Evolutionary conservation across 1,284 basidiomycete species (phyloP), one percentile per base, ranked within the genome.

Genomic region (Sutorius eximius): DNA sequence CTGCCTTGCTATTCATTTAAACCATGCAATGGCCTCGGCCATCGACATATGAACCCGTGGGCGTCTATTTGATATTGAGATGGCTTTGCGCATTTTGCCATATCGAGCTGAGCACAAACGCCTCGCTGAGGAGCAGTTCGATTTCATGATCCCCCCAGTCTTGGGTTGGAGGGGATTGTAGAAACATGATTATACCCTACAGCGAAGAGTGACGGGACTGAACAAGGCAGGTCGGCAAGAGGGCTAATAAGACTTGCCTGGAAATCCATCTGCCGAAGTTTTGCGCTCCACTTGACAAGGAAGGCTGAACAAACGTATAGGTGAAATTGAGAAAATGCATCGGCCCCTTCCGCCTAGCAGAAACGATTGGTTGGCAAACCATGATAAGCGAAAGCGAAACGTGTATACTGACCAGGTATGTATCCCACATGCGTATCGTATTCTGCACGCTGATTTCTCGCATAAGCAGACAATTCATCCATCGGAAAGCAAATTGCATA

Each of bases 401-500:
- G 12, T 2, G 0, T n/a, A 27, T 16, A 49, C 91, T 56, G 57
- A 97, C 95, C 65, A 98, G 75, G 73, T 98, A 98, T 9, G 95
- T 97, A 71, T 98, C 95, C 95, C 95, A 98, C 95, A 98, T 98
- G 53, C 95, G 82, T 51, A 97, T 91, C 13, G 95, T 97, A 70
- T 96, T 96, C 65, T 89, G 86, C 51, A 97, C 93, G 62, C 87
- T 95, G 61, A 98, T 90, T 75, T 98, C 95, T 54, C 95, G 82
- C 95, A 98, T 97, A 56, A 98, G 79, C 50, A 98, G 75, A 69
- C 95, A 97, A 69, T 98, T 98, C 92, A 98, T 97, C 95, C 95
- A 98, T 47, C 95, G 81, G 74, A 98, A 98, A 38, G 95, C 94
- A 62, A 98, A 98, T 70, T 98, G 95, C 86, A 98, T 96, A 67